Evolutionary conservation across 129 eudicot species (phyloP), one percentile per base, ranked within the genome.

Genomic region (sunflower (Helianthus annuus)): DNA sequence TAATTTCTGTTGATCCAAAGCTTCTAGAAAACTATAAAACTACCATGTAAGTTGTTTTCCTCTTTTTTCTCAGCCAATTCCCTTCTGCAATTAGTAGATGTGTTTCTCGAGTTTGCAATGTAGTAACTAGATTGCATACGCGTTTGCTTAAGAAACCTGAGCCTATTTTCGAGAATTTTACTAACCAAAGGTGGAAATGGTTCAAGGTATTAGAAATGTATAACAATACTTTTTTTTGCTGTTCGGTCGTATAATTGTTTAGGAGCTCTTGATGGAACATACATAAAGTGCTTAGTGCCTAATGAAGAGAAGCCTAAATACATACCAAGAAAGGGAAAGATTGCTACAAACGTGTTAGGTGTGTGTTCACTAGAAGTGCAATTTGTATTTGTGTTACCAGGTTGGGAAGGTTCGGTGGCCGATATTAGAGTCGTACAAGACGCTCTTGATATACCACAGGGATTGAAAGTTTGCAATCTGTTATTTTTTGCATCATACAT

Each of bases 201-300:
- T 40, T 64, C 53, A 42, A 65, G 16, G 38, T 42, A 42, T 48
- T 39, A 38, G 16, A 29, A 38, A 63, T 2, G 29, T 2, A 15
- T n/a, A n/a, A 7, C 16, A n/a, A 36, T 17, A 48, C 22, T 14
- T 13, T 17, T 0, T 51, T 42, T 63, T 16, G 36, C 42, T 17
- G 1, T 40, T 40, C 15, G 52, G 36, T 64, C 19, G 3, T 65
- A 65, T 54, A 19, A 65, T 44, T 17, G 70, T 64, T 4, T 27
- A 29, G 66, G 66, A 62, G 67, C 67, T 12, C 38, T 34, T 36
- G 67, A 62, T 62, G 19, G 22, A 12, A 36, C 67, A 36, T 34
- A 62, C 67, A 62, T 62, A 62, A 62, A 36, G 27, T 62, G 67
- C 48, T 36, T 62, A 62, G 48, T 38, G 5, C 48, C 48, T 0